Evolutionary conservation across 306 rosid genomes (phyloP), one percentile per base, ranked within the genome.

Genomic region (Vicia villosa): DNA sequence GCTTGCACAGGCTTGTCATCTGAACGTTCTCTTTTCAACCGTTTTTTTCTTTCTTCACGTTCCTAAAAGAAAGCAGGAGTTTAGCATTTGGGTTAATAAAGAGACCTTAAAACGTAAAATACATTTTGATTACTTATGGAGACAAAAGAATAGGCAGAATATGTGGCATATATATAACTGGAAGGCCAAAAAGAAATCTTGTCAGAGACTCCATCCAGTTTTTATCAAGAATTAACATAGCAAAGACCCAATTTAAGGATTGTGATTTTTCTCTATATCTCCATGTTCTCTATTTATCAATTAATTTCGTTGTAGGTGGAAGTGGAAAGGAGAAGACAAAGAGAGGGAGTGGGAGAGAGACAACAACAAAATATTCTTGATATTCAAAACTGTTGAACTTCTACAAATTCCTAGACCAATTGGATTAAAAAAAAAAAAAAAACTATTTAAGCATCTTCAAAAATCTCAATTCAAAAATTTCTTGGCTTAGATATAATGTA

Each of bases 11-110:
- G 86, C 78, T 75, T 85, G 45, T 94, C 97, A 83, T 88, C 89
- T 10, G 91, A 45, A 15, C 90, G 92, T 17, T 88, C 97, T 77
- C 92, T 84, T 80, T 88, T 90, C 80, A 94, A 59, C 68, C 88
- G 82, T 79, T 24, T 85, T 45, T 88, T 90, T 73, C 99, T 85
- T 77, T 94, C 99, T 66, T 94, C 97, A 65, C 91, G 94, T 79
- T 94, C 97, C 99, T 94, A 83, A 67, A 20, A 71, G 69, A 74
- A 43, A 50, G 74, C 50, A 79, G 24, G 54, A 76, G 45, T 19
- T 76, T 71, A 56, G 66, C 75, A 72, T 76, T 49, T 69, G 72
- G 30, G 46, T 68, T 19, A 41, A 61, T 14, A 15, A 51, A 56
- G 41, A 45, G 24, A 62, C 14, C 38, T 58, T 60, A 40, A 30